These are phyloP conservation scores for Euphorbia neoarborescens DNA, from an alignment of 441 rosid species.

Conservation along the genomic window DNA sequence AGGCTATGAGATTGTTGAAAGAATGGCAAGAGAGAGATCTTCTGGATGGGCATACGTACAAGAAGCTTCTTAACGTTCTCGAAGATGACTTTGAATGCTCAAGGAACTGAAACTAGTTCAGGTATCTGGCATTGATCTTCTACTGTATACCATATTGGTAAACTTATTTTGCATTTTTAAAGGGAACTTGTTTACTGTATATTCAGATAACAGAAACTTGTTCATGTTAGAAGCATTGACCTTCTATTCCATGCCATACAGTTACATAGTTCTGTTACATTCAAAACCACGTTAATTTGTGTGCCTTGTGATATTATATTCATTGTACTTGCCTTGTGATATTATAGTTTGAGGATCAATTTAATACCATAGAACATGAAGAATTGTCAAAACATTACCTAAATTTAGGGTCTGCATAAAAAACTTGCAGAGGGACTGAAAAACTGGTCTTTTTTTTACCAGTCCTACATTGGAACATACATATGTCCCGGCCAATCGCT, in stretches of 20 bases:
- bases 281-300: background rate
- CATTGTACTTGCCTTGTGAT: background rate
- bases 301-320: background rate
- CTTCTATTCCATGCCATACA: background rate
- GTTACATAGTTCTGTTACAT: background rate
- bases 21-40: constrained; percentile 48
- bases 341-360: background rate
- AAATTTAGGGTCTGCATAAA: background rate
- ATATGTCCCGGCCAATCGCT: background rate
- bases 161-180: too few relatives aligned
- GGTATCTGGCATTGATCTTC: constrained; percentile 20
- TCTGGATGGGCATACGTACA: constrained; percentile 47
- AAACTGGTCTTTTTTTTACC: background rate
- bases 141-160: too few relatives aligned
- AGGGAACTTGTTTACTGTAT: too few relatives aligned
- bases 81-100: constrained; percentile 44
- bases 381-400: background rate
- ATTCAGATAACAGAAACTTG: too few relatives aligned
- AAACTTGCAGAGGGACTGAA: background rate
- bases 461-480: background rate
- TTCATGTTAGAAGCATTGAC: too few relatives aligned
- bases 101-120: constrained; percentile 19
- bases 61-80: constrained; percentile 52
- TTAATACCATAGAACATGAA: background rate
- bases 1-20: constrained; percentile 48